Base-by-base conservation (phyloP, 306 rosid species). In the Comarum palustre region DNA sequence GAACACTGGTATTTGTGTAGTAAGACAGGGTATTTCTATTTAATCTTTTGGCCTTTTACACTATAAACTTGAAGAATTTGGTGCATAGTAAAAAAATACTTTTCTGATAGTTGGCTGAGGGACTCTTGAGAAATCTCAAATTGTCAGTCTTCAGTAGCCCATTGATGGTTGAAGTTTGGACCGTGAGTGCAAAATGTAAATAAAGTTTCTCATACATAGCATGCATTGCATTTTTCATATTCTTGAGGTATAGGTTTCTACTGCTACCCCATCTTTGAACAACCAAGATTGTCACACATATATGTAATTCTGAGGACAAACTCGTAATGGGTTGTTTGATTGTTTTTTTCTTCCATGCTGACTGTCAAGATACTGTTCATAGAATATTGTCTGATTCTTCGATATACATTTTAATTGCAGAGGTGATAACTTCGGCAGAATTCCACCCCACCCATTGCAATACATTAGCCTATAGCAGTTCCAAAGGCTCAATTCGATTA, bases 341-440 rank as follows among this genome's bases (percentile, higher is more conserved):
- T 46, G 22, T 19, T 34, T 68, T 11, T 17, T 43, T 5, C 8
- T n/a, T n/a, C 69, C 48, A 39, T 47, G 25, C 27, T 25, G 12
- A 50, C 17, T 50, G 59, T 48, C 70, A 24, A 51, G 38, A 17
- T 66, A 48, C 70, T 69, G 41, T 52, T 59, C 17, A 36, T 77
- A 39, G 62, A 57, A 27, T 65, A 15, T 64, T 41, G 67, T 45
- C 50, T 75, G 73, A 76, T 68, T 41, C 39, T 66, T 81, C 29
- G 76, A 41, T 72, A 25, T 71, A 36, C 32, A 74, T 71, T 65
- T 67, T 66, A 46, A 74, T 73, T 88, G 79, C 93, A 94, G 99
- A 94, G 97, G 99, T 94, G 81, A 94, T 94, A 83, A 94, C 99
- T 41, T 90, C 97, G 51, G 99, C 99, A n/a, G 97, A 94, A 78